Base-by-base conservation (phyloP, 495 filamentous ascomycete species). In the Wilcoxina mikolae region DNA sequence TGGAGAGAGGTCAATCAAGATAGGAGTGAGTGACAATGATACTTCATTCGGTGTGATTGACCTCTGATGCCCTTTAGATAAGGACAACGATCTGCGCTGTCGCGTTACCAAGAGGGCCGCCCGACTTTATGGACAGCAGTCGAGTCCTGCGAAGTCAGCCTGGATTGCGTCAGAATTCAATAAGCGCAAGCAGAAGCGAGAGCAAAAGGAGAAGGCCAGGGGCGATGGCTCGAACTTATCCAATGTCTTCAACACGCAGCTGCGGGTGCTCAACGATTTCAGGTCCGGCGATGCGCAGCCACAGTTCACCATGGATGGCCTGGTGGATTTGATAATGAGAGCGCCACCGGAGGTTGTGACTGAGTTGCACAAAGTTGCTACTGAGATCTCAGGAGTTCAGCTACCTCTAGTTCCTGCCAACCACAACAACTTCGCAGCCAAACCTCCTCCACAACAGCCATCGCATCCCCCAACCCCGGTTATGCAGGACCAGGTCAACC, bases 21-120 rank as follows among this genome's bases (percentile, higher is more conserved):
- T 46, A 54, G 67, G 51, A 68, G 67, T 68, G 57, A 54, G 67
- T 59, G 20, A 45, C 18, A 17, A n/a, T 24, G 5, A 39, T 17
- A 3, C 24, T 45, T 41, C 18, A 27, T 41, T 7, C 26, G n/a
- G 12, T 22, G 2, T 7, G 47, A 31, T 47, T 52, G 12, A 25
- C 42, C n/a, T n/a, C n/a, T 56, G 53, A 65, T 33, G 12, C 11
- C 26, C 27, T 28, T 35, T 15, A 68, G 67, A 68, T 41, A 68
- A 68, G 22, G 67, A 68, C 41, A 68, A 68, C 43, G 67, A 68
- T 41, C 62, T 68, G 17, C 65, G 67, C 49, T 68, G 67, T 29
- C 67, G 67, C 23, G 68, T 68, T 17, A 69, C 67, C 24, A 68
- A 67, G 57, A 65, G 67, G 7, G 67, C 67, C 1, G 58, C 61